A percentile compares a stretch with the other conserved stretches of the same genome.
Evolutionary conservation across 2,329 filamentous ascomycete genomes (phyloP).

Genomic region (Xylariaceae sp.): DNA sequence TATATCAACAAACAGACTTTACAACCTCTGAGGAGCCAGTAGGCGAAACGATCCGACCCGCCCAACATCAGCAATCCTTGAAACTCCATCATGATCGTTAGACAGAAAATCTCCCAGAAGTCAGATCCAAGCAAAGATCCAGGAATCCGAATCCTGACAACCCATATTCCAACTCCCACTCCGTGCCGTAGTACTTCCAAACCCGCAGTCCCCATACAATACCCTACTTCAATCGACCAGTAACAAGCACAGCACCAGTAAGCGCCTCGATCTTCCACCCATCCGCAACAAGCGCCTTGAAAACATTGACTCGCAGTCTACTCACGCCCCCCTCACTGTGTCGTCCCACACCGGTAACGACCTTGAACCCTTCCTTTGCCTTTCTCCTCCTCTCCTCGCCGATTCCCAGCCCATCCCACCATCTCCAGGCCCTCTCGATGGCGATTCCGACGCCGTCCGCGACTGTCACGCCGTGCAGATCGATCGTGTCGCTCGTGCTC

Average conservation of each 20-base stretch:
- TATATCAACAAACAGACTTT: no score
- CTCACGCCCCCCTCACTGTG: conserved; percentile 77
- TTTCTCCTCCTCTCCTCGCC: conserved; percentile 62
- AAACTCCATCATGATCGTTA: no score
- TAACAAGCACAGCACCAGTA: conserved; percentile 68
- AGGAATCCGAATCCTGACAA: no score
- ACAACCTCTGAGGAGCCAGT: no score
- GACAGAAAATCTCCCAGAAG: no score
- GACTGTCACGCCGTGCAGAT: conserved; percentile 82
- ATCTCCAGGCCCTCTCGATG: conserved; percentile 60
- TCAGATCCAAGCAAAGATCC: no score
- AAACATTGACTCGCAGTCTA: conserved; percentile 76
- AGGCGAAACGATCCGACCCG: no score
- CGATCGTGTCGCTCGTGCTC: conserved; percentile 60
- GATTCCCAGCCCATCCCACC: conserved; percentile 70
- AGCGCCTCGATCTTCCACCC: conserved; percentile 80
- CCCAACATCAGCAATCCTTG: no score
- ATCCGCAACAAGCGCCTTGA: conserved; percentile 67
- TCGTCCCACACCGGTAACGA: conserved; percentile 77
- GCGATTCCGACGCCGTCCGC: conserved; percentile 79
- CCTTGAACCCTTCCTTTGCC: conserved; percentile 58
- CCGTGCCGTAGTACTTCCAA: no score
- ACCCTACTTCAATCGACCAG: conserved; percentile 43
- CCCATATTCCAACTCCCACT: no score
- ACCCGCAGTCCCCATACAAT: no score